Evolutionary conservation across 306 rosid genomes (phyloP).

Genomic region (Sophora flavescens): DNA sequence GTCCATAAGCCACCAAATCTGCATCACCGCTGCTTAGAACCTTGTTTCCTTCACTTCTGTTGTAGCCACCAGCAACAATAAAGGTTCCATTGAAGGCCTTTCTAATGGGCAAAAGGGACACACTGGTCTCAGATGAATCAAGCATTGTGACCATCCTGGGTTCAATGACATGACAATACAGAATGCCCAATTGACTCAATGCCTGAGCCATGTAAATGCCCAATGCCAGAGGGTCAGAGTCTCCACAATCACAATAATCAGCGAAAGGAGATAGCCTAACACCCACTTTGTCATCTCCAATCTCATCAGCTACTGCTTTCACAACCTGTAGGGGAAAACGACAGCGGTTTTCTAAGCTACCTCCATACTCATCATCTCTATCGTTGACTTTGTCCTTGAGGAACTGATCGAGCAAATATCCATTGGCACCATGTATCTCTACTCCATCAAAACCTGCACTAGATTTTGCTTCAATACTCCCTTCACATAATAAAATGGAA

Average conservation of each 20-base stretch:
- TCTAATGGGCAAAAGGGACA: slow-evolving; percentile 57
- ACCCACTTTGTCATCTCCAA: slow-evolving; percentile 74
- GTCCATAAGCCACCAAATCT: slow-evolving; percentile 66
- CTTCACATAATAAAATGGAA: not conserved
- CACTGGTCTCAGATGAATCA: slow-evolving; percentile 15
- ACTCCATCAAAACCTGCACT: slow-evolving; percentile 63
- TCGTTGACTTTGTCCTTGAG: slow-evolving; percentile 55
- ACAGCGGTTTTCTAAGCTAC: slow-evolving; percentile 65
- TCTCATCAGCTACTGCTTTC: slow-evolving; percentile 56
- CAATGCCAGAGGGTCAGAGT: slow-evolving; percentile 69
- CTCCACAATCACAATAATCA: slow-evolving; percentile 60
- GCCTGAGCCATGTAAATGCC: slow-evolving; percentile 60
- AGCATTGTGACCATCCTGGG: slow-evolving; percentile 63
- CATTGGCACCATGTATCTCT: slow-evolving; percentile 65
- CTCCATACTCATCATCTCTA: slow-evolving; percentile 58
- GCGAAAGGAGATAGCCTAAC: slow-evolving; percentile 78
- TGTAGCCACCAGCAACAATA: slow-evolving; percentile 66
- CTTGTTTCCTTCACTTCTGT: slow-evolving; percentile 57
- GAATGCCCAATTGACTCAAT: slow-evolving; percentile 52
- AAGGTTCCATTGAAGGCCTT: slow-evolving; percentile 64
- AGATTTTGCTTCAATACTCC: not conserved
- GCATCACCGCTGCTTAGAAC: slow-evolving; percentile 43
- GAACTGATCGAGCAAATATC: slow-evolving; percentile 63
- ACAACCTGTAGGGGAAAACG: slow-evolving; percentile 67
- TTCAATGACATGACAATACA: slow-evolving; percentile 70